Evolutionary conservation across 2,329 filamentous ascomycete genomes (phyloP).

Genomic region (Ustilaginoidea virens): DNA sequence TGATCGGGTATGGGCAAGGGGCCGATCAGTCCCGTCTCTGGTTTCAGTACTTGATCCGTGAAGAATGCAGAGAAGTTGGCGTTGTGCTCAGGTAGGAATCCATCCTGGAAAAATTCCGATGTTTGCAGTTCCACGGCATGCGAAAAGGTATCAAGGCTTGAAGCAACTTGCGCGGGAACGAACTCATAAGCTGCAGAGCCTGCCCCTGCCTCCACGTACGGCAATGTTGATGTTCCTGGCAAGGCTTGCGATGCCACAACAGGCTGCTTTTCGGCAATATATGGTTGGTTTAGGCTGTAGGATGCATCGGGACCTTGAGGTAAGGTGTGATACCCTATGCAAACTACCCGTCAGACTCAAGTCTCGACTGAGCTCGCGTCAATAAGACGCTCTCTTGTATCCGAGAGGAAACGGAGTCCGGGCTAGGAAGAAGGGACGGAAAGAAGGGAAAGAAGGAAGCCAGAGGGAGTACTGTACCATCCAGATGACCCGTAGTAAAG

Average conservation of each 20-base stretch:
- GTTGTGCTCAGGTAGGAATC: not conserved
- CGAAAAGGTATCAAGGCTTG: not conserved
- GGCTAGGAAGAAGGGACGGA: not conserved
- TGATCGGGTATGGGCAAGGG: conserved; percentile 1
- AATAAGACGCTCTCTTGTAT: not conserved
- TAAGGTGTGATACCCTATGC: no score
- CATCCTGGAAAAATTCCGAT: not conserved
- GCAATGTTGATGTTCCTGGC: not conserved
- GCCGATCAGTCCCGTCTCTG: conserved; percentile 1
- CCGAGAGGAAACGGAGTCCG: no score
- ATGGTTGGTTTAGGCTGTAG: not conserved
- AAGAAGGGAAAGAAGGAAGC: not conserved
- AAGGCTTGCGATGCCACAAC: not conserved
- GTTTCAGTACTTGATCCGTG: conserved; percentile 1
- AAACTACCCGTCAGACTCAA: no score
- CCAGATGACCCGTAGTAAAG: conserved; percentile 11
- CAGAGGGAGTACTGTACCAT: conserved; percentile 16
- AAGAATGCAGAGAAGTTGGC: conserved; percentile 1
- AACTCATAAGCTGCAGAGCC: no score
- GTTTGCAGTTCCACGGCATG: conserved; percentile 1
- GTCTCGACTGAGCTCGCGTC: no score
- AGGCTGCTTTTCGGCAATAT: conserved; percentile 2
- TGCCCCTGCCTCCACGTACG: not conserved
- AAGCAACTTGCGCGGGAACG: not conserved
- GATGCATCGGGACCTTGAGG: no score